A percentile compares a stretch with the other conserved stretches of the same genome.
These are phyloP conservation scores for Asterophora parasitica DNA, from an alignment of 768 basidiomycete species.

Conservation along the genomic window DNA sequence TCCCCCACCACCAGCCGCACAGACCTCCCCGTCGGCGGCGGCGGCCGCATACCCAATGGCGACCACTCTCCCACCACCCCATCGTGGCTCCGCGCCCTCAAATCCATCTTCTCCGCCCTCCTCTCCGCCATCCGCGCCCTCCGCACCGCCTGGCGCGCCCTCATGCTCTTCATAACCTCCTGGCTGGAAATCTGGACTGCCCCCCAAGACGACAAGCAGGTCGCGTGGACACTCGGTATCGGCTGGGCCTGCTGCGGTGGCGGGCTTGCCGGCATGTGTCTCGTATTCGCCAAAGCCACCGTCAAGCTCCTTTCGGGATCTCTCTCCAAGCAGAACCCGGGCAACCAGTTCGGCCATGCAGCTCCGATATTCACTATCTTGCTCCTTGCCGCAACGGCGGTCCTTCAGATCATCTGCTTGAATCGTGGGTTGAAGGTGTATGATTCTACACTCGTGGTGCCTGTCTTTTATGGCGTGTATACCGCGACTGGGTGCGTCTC, in stretches of 20 bases:
- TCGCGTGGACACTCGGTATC: constrained; percentile 90
- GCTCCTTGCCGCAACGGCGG: constrained; percentile 66
- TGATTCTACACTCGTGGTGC: constrained; percentile 88
- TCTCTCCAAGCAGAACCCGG: constrained; percentile 73
- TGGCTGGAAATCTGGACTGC: constrained; percentile 72
- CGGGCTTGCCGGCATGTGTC: constrained; percentile 80
- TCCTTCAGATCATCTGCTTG: constrained; percentile 87
- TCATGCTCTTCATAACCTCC: constrained; percentile 52
- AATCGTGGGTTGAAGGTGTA: constrained; percentile 89
- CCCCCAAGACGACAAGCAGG: constrained; percentile 74
- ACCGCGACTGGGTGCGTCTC: constrained; percentile 67
- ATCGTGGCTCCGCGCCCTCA: background rate
- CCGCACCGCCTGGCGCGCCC: constrained; percentile 36
- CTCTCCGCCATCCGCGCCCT: constrained; percentile 24
- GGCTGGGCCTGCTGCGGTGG: constrained; percentile 94
- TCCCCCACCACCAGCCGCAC: constrained; percentile 2
- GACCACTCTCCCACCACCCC: constrained; percentile 2
- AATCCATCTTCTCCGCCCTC: background rate
- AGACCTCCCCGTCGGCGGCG: background rate
- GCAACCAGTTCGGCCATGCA: constrained; percentile 82
- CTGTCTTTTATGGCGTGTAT: constrained; percentile 92
- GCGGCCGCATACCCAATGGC: constrained; percentile 6
- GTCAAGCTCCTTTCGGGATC: constrained; percentile 77
- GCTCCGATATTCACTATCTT: constrained; percentile 76
- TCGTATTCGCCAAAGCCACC: constrained; percentile 78